Evolutionary conservation across 208 protist genomes (phyloP).

Genomic region (Leishmania braziliensis): DNA sequence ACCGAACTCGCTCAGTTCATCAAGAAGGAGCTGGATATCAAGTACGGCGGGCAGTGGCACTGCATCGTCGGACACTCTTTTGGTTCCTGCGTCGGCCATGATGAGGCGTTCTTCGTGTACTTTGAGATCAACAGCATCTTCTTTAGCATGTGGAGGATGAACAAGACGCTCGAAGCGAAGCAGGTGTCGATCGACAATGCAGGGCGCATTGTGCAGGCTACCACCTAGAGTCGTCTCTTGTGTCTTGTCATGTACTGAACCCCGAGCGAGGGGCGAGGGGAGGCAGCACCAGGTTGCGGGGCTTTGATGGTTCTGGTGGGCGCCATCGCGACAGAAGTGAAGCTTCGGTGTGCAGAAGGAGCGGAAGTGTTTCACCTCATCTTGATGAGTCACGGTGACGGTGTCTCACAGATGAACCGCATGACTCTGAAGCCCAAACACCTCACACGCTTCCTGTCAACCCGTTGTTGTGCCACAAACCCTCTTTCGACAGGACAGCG

Average conservation of each 20-base stretch:
- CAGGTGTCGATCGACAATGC: neutral
- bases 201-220: neutral
- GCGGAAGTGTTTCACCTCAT: too few relatives aligned
- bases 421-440: neutral
- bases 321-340: neutral
- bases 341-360: neutral
- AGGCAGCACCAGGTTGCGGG: neutral
- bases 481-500: neutral
- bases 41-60: conserved; percentile 99
- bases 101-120: conserved; percentile 98
- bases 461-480: neutral
- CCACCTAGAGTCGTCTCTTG: neutral
- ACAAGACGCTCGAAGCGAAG: conserved; percentile 30
- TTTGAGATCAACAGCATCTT: conserved; percentile 98
- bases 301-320: neutral
- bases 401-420: neutral
- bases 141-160: conserved; percentile 97
- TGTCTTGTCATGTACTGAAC: neutral
- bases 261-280: neutral
- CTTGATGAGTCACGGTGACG: too few relatives aligned
- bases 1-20: conserved; percentile 99
- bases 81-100: conserved; percentile 99
- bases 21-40: conserved; percentile 98
- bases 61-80: conserved; percentile 99
- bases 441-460: neutral